A percentile compares a stretch with the other conserved stretches of the same genome.
Conservation (phyloP, 345 rosid genomes). For the Murraya koenigii region DNA sequence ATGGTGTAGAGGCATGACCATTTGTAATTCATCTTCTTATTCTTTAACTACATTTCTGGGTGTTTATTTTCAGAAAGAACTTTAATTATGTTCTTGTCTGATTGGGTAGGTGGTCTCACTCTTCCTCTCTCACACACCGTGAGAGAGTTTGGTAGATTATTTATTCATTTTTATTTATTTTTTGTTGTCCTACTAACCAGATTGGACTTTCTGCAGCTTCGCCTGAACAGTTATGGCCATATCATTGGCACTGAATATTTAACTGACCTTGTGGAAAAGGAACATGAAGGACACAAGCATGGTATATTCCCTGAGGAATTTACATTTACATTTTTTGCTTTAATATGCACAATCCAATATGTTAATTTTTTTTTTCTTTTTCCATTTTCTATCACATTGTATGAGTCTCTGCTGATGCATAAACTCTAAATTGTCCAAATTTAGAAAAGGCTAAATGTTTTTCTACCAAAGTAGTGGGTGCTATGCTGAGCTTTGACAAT, state of each 20-base stretch:
- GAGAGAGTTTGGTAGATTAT: background rate
- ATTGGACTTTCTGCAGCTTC: slow-evolving; percentile 69
- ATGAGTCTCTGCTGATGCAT: background rate
- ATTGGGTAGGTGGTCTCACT: background rate
- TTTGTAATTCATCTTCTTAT: background rate
- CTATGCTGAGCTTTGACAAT: background rate
- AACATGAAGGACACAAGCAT: slow-evolving; percentile 62
- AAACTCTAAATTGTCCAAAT: background rate
- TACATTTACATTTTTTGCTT: background rate
- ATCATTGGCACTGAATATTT: slow-evolving; percentile 89
- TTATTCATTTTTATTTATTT: background rate
- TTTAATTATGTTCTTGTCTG: background rate
- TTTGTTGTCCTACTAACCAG: slow-evolving; percentile 22
- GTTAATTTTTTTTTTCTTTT: background rate
- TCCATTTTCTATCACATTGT: background rate
- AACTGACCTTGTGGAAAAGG: slow-evolving; percentile 94
- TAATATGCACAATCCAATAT: background rate
- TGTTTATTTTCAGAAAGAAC: background rate
- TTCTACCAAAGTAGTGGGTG: background rate
- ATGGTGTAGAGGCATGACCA: background rate
- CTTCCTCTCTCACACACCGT: background rate
- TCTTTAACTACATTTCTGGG: background rate
- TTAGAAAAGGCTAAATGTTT: background rate
- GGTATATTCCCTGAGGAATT: slow-evolving; percentile 43
- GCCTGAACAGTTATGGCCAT: slow-evolving; percentile 76